Evolutionary conservation across 208 protist species (phyloP).

Genomic region (Wallacemonas sp.): DNA sequence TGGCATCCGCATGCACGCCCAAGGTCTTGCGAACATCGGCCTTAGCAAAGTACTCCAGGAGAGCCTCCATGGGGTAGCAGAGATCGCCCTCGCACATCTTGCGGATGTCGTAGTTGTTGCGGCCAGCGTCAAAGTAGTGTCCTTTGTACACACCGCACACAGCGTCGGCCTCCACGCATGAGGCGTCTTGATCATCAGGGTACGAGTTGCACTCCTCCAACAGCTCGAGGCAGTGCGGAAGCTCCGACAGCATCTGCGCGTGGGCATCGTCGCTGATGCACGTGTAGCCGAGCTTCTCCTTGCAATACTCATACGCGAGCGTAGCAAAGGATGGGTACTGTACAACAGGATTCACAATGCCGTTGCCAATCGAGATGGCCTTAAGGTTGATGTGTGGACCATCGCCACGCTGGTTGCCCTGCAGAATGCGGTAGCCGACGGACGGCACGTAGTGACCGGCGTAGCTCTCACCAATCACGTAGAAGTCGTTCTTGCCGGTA

Average conservation of each 20-base stretch:
- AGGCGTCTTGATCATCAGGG: conserved; percentile 28
- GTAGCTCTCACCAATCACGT: conserved; percentile 85
- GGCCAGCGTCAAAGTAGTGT: conserved; percentile 2
- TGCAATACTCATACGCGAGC: conserved; percentile 67
- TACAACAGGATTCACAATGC: conserved; percentile 79
- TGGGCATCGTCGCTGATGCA: conserved; percentile 46
- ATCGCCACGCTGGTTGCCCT: conserved; percentile 45
- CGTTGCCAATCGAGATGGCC: conserved; percentile 89
- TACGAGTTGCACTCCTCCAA: conserved; percentile 53
- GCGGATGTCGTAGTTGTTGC: conserved; percentile 5
- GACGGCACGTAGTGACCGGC: conserved; percentile 80
- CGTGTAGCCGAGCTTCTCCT: conserved; percentile 39
- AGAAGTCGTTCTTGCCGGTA: conserved; percentile 59
- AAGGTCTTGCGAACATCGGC: not conserved
- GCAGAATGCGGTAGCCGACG: conserved; percentile 38
- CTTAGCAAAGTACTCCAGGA: conserved; percentile 1
- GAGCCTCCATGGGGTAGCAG: not conserved
- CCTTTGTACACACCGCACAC: conserved; percentile 1
- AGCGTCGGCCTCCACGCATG: not conserved
- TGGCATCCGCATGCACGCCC: not conserved
- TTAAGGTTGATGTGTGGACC: conserved; percentile 51
- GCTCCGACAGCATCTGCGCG: conserved; percentile 37
- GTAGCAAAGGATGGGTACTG: conserved; percentile 70
- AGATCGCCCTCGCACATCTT: conserved; percentile 5
- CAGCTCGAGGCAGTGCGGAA: conserved; percentile 55